phyloP scores from a whole-genome alignment of 2,329 filamentous ascomycete genomes.

The Fusarium ambrosium region DNA sequence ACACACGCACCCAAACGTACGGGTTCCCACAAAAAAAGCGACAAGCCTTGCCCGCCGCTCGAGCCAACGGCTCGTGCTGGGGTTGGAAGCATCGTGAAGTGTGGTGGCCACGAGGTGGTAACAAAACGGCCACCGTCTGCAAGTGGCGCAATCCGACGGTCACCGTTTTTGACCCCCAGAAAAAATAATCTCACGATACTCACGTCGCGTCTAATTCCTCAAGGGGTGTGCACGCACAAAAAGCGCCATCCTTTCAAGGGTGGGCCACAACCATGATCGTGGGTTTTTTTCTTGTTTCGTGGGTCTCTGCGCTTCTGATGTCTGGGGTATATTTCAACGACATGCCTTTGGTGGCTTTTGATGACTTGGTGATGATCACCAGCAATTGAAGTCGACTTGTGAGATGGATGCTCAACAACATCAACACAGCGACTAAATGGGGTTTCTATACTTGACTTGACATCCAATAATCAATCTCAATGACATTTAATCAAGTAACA shows the following conservation, averaged over 20 bases:
- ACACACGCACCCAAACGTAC: not conserved
- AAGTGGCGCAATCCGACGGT: conserved; percentile 23
- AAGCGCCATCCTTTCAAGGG: conserved; percentile 4
- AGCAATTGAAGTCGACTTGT: not conserved
- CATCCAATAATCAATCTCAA: not conserved
- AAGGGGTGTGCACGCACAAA: conserved; percentile 19
- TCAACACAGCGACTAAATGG: not conserved
- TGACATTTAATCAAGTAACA: not conserved
- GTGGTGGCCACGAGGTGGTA: conserved; percentile 28
- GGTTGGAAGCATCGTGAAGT: conserved; percentile 23
- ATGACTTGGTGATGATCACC: not conserved
- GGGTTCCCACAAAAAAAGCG: conserved; percentile 27
- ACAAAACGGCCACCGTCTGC: conserved; percentile 36
- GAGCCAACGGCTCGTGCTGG: conserved; percentile 32
- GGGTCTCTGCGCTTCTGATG: conserved; percentile 4
- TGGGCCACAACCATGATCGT: conserved; percentile 21
- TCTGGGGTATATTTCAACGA: conserved; percentile 3
- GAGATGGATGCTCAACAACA: not conserved
- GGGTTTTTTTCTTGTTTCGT: conserved; percentile 21
- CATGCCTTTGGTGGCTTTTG: not conserved
- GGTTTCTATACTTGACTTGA: not conserved
- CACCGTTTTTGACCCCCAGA: conserved; percentile 29
- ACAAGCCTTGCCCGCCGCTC: conserved; percentile 10
- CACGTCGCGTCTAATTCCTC: conserved; percentile 14
- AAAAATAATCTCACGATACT: conserved; percentile 29